Percentiles rank a stretch among this genome's conserved stretches.
Evolutionary conservation across 2,329 filamentous ascomycete species (phyloP).

Genomic region (Stachybotrys elegans): DNA sequence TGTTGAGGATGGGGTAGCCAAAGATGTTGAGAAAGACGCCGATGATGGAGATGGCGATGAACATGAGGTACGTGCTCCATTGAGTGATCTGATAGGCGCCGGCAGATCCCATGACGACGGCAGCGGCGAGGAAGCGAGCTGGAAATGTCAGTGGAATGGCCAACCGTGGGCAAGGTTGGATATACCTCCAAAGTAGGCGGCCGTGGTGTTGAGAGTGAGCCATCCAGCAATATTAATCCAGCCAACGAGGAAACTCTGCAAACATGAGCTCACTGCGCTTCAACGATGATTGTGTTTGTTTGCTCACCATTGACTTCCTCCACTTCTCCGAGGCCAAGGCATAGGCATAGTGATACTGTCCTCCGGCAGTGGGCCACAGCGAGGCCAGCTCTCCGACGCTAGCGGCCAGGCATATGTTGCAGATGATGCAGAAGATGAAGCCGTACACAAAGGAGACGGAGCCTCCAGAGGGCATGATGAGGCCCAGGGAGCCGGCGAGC

Average conservation of each 20-base stretch:
- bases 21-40: conserved; percentile 30
- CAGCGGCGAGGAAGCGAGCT: conserved; percentile 39
- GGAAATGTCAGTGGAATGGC: neutral
- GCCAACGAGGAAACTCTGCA: conserved; percentile 35
- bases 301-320: conserved; percentile 29
- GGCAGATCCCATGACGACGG: conserved; percentile 32
- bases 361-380: conserved; percentile 41
- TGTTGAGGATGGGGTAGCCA: conserved; percentile 33
- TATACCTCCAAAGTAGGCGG: conserved; percentile 36
- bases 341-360: conserved; percentile 41
- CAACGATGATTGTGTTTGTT: fast-evolving
- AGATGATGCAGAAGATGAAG: conserved; percentile 39
- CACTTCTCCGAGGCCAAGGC: conserved; percentile 32
- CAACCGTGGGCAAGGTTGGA: fast-evolving
- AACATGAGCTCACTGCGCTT: neutral
- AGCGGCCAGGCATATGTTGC: conserved; percentile 35
- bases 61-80: conserved; percentile 38
- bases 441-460: conserved; percentile 38
- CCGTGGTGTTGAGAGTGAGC: conserved; percentile 37
- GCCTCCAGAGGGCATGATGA: conserved; percentile 35
- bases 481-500: conserved; percentile 34
- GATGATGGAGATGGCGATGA: conserved; percentile 21
- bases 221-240: conserved; percentile 42
- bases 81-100: conserved; percentile 29
- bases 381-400: conserved; percentile 37